Evolutionary conservation across 2,329 filamentous ascomycete species (phyloP), one percentile per base, ranked within the genome.

Genomic region (Plenodomus lindquistii): DNA sequence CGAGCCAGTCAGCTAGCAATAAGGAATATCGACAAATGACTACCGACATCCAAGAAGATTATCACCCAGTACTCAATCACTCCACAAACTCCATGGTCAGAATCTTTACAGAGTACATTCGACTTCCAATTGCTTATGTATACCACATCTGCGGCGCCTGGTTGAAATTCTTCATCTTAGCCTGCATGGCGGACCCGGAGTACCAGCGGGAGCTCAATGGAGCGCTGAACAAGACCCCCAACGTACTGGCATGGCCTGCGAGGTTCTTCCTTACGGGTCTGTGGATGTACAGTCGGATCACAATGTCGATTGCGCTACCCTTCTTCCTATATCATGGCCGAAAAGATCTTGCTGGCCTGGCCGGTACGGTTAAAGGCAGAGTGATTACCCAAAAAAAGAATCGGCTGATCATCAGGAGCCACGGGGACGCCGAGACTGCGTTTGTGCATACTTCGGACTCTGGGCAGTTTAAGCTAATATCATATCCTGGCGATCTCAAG

Each of bases 101-200:
- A 20, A 52, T 55, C n/a, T 62, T 65, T n/a, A 58, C 48, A 5
- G 57, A 57, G 9, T 58, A 57, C 17, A 42, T 77, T 17, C 62
- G 65, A 39, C 57, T 67, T 8, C 72, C 75, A 0, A 52, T 77
- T 19, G 68, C 68, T 17, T 73, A 70, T 18, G 22, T 73, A 1
- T 80, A 79, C 52, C 75, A 80, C 44, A 65, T 63, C 3, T 35
- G 76, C 1, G 76, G 77, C 1, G 65, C 71, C 2, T 67, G 72
- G 45, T 63, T 77, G 50, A 81, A 81, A 44, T 80, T 81, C 55
- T 66, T 78, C 27, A 66, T 79, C 7, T 73, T 81, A 37, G 76
- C 79, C 10, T 66, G 79, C 17, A 73, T 81, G 53, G 79, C 79
- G 2, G 79, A 81, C 55, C 73, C 77, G 0, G 79, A 81, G 53